Evolutionary conservation across 768 basidiomycete genomes (phyloP), one percentile per base, ranked within the genome.

Genomic region (Naganishia antarctica): DNA sequence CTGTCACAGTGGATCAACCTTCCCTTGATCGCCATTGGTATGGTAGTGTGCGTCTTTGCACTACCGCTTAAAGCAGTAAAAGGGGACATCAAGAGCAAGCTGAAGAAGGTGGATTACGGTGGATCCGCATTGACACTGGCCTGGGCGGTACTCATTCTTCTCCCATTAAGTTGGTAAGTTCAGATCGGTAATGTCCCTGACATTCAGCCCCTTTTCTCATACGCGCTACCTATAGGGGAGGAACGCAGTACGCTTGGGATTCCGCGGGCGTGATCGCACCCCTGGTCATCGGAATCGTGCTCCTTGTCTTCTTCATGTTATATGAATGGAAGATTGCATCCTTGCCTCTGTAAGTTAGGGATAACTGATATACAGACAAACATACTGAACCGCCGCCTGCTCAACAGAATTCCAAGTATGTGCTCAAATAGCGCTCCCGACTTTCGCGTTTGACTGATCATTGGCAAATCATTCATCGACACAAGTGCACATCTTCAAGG

Each of bases 301-400:
- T 85, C 13, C 76, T 84, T 7, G 76, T 69, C 0, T 47, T 87
- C 3, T 90, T 89, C 74, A 82, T 87, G 50, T 60, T 84, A 40
- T 88, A 86, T 82, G 88, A 90, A 76, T 85, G 85, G 82, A 86
- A 84, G 73, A 80, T 85, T 0, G 86, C 87, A 1, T 78, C 76
- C 53, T 80, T 89, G 6, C 89, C 88, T 29, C 53, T 63, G 62
- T 63, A 44, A 53, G 62, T 46, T 1, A 15, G 3, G 21, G n/a
- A 23, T 8, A 29, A 3, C 44, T 2, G 1, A 28, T 26, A 15
- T 6, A 40, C 6, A 18, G 16, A n/a, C n/a, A n/a, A n/a, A n/a
- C n/a, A n/a, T 50, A 28, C 3, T 47, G 7, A 43, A 18, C 28
- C 40, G 16, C 29, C 28, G 29, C 4, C 16, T 23, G 32, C 2